Base-by-base conservation (phyloP, 257 asterid genomes). In the Plantago ovata region DNA sequence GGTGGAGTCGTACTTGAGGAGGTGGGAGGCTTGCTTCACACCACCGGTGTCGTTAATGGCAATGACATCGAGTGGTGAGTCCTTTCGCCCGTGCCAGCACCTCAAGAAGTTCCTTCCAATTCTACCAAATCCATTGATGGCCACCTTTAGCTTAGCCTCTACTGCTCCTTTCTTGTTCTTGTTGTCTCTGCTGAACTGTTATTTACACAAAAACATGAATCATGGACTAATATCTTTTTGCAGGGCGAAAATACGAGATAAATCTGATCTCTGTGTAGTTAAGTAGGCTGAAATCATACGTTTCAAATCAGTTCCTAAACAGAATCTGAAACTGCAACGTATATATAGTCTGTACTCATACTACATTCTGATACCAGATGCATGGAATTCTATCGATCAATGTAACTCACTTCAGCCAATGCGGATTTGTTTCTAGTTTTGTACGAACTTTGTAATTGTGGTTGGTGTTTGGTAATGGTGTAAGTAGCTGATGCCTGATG, bases 1-100 rank as follows among this genome's bases (percentile, higher is more conserved):
- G n/a, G 77, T 92, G 58, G 98, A 92, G 78, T 92, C 98, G 63
- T 92, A 92, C 46, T 91, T 92, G 76, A 92, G 93, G 64, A 92
- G 96, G 84, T 92, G 96, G 54, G 96, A 81, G 36, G 98, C 98
- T 68, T 92, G 98, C 67, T 85, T 92, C n/a, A 88, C 93, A 40
- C 98, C 98, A 0, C 98, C 96, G 11, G 93, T 81, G 85, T 92
- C 98, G 67, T 92, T 92, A 47, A 92, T 73, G 76, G 81, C 96
- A 16, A 92, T 75, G 33, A 88, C 77, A 21, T 92, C 96, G 7
- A 87, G 89, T 0, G 94, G 96, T 13, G 96, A 91, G 75, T 85
- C 96, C 69, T 92, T 91, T 54, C 84, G 66, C 9, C 96, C 98
- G 55, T 92, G 95, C 98, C 96, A 92, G 42, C 98, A 81, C 76